Percentiles rank a stretch among this genome's conserved stretches.
Conservation (phyloP, 2,329 filamentous ascomycete genomes). For the Nigrospora oryzae region DNA sequence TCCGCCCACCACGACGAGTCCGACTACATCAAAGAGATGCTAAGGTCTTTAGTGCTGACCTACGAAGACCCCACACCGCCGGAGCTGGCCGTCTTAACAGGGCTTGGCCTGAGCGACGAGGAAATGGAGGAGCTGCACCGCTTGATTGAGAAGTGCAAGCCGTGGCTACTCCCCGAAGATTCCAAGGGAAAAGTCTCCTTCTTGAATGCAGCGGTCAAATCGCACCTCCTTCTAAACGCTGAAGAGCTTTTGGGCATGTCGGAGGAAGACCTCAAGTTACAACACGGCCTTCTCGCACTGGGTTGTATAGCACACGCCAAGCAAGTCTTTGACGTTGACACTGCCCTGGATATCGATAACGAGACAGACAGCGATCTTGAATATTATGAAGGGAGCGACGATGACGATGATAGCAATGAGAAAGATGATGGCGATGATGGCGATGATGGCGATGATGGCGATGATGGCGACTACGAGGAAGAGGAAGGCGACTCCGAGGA, state of each 20-base stretch:
- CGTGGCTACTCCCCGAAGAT: slow-evolving; percentile 17
- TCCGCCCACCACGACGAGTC: slow-evolving; percentile 17
- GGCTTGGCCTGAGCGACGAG: slow-evolving; percentile 19
- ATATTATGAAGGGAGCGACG: background rate
- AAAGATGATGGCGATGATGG: too few relatives aligned
- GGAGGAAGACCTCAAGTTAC: slow-evolving; percentile 27
- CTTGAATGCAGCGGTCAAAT: slow-evolving; percentile 26
- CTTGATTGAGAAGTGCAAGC: slow-evolving; percentile 28
- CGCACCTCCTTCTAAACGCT: slow-evolving; percentile 28
- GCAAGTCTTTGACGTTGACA: slow-evolving; percentile 1
- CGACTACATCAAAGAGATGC: slow-evolving; percentile 31
- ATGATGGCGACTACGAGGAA: slow-evolving; percentile 3
- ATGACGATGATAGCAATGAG: background rate
- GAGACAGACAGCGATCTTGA: slow-evolving; percentile 1
- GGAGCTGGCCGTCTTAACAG: slow-evolving; percentile 28
- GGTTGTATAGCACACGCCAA: slow-evolving; percentile 10
- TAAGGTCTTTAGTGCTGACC: slow-evolving; percentile 29
- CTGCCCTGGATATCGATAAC: slow-evolving; percentile 3
- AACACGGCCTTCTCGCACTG: slow-evolving; percentile 30
- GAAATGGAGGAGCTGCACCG: slow-evolving; percentile 23
- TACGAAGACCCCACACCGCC: slow-evolving; percentile 29
- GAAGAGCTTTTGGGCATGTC: slow-evolving; percentile 24
- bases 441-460: too few relatives aligned
- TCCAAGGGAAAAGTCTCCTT: slow-evolving; percentile 16
- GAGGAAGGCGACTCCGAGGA: slow-evolving; percentile 1